Conservation (phyloP, 1,284 basidiomycete genomes). For the Rhodotorula sp. region DNA sequence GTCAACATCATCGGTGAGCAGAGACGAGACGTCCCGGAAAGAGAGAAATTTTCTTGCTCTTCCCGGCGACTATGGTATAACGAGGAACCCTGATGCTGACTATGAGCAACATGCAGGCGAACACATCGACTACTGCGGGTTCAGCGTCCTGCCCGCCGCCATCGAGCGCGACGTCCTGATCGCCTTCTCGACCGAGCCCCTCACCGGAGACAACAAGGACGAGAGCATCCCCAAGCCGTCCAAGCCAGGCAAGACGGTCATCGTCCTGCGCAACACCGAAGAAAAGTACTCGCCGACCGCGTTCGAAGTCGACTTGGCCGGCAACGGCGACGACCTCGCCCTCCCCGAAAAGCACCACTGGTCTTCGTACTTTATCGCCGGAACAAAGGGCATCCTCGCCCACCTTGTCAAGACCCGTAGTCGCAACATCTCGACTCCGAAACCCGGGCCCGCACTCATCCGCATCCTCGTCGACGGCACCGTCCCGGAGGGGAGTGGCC, state of each 20-base stretch:
- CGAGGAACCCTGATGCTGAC: too few species aligned
- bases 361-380: constrained; percentile 84
- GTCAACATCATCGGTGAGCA: constrained; percentile 53
- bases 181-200: constrained; percentile 57
- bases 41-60: too few species aligned
- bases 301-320: constrained; percentile 51
- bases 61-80: too few species aligned
- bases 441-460: constrained; percentile 14
- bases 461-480: constrained; percentile 58
- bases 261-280: constrained; percentile 57
- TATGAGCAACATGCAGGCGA: constrained; percentile 59
- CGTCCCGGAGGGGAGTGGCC: constrained; percentile 75
- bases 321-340: constrained; percentile 59
- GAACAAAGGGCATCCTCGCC: constrained; percentile 73
- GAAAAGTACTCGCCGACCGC: constrained; percentile 59
- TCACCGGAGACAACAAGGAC: constrained; percentile 55
- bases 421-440: neutral
- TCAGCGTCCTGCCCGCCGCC: constrained; percentile 74
- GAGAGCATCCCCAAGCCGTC: constrained; percentile 61
- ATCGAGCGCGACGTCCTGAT: constrained; percentile 82
- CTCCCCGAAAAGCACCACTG: constrained; percentile 70
- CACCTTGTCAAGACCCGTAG: constrained; percentile 51
- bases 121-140: constrained; percentile 73
- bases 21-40: too few species aligned
- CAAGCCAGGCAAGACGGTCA: constrained; percentile 20